A percentile compares a stretch with the other conserved stretches of the same genome.
phyloP scores from a whole-genome alignment of 176 grass and related monocot genomes.

The Musa schizocarpa region DNA sequence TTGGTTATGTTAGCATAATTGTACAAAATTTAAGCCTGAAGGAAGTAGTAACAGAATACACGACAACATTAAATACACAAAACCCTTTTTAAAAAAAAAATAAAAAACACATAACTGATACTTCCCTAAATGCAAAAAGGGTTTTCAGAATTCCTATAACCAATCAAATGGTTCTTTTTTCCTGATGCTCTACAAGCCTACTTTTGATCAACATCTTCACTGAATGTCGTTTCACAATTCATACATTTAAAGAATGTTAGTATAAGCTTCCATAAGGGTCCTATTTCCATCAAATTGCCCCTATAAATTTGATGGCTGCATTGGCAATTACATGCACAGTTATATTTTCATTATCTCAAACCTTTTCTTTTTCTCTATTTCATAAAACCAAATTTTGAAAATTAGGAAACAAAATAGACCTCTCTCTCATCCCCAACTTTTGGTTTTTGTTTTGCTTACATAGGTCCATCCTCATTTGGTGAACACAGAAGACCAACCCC shows the following conservation, averaged over 20 bases:
- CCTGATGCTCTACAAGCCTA: background rate
- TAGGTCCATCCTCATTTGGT: background rate
- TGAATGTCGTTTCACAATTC: no score
- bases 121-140: background rate
- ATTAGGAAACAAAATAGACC: background rate
- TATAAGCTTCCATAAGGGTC: background rate
- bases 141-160: background rate
- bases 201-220: background rate
- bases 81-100: no score
- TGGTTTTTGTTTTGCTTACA: background rate
- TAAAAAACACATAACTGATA: background rate
- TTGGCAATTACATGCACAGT: no score
- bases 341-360: no score
- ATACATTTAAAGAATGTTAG: background rate
- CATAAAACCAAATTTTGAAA: background rate
- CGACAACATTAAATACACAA: background rate
- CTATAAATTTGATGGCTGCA: background rate
- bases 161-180: background rate
- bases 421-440: background rate
- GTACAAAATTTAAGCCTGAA: background rate
- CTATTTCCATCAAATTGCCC: background rate
- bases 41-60: background rate
- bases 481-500: background rate
- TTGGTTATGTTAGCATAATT: no score
- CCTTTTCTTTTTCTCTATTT: no score